phyloP scores from a whole-genome alignment of 345 rosid genomes.

The Dipteronia dyeriana region DNA sequence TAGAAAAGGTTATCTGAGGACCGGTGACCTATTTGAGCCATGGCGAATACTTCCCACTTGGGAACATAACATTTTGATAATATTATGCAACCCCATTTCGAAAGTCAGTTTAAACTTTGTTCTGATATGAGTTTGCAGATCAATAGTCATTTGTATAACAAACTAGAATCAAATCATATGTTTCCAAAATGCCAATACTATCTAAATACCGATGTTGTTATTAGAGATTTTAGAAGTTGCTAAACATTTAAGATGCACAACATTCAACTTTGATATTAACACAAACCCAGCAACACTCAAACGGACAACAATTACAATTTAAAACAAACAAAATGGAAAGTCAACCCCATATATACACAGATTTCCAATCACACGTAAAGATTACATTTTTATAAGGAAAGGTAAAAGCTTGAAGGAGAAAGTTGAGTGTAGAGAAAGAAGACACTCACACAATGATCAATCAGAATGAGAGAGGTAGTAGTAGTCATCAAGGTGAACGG shows the following conservation, averaged over 20 bases:
- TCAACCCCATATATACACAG: background rate
- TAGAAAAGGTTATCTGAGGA: too few relatives aligned
- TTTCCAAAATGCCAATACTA: background rate
- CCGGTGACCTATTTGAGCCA: background rate
- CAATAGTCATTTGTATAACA: background rate
- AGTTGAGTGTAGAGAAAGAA: too few relatives aligned
- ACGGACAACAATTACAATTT: background rate
- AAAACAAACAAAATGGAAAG: background rate
- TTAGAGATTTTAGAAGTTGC: background rate
- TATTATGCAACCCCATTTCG: background rate
- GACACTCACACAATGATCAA: slow-evolving; percentile 29
- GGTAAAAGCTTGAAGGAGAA: background rate
- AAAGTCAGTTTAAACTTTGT: background rate
- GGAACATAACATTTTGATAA: background rate
- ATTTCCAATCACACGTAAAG: background rate
- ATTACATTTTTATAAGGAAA: background rate
- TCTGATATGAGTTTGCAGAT: background rate
- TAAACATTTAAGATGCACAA: background rate
- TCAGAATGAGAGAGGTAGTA: slow-evolving; percentile 49
- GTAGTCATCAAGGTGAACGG: slow-evolving; percentile 35
- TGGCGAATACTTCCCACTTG: background rate
- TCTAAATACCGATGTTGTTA: background rate
- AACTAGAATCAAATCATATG: background rate
- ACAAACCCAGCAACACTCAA: background rate
- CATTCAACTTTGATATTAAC: background rate